Conservation (phyloP, 208 protist genomes). For the Crithidia mellificae region DNA sequence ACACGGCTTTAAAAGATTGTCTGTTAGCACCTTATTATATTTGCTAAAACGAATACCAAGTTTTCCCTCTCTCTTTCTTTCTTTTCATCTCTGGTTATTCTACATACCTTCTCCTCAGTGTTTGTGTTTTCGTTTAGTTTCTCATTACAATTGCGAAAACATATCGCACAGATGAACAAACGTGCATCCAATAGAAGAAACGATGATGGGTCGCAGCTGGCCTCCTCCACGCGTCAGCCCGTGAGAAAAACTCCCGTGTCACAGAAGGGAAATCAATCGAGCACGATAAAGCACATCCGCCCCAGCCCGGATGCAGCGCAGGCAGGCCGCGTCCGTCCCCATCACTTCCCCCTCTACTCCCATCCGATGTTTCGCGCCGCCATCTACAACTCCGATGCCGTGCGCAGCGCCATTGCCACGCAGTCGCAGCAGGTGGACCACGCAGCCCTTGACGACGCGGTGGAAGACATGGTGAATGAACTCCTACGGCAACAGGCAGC, state of each 20-base stretch:
- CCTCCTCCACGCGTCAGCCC: neutral
- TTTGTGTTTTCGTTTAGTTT: neutral
- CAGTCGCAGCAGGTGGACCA: constrained; percentile 17
- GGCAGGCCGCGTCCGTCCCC: constrained; percentile 35
- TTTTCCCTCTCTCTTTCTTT: too few relatives aligned
- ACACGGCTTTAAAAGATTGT: too few relatives aligned
- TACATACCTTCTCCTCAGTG: too few relatives aligned
- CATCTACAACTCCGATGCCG: constrained; percentile 6
- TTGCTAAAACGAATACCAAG: too few relatives aligned
- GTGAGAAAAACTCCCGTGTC: neutral
- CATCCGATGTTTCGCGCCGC: constrained; percentile 64
- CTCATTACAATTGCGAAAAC: neutral
- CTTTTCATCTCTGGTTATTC: too few relatives aligned
- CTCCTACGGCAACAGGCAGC: constrained; percentile 35
- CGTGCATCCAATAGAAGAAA: too few relatives aligned
- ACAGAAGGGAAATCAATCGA: neutral
- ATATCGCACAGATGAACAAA: neutral
- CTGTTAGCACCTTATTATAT: too few relatives aligned
- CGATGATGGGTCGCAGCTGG: neutral
- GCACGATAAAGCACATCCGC: neutral
- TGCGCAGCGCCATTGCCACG: constrained; percentile 8
- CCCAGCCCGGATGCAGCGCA: constrained; percentile 6
- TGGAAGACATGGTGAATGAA: constrained; percentile 53
- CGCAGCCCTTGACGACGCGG: constrained; percentile 25
- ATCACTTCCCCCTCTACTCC: constrained; percentile 74